Percentiles rank a stretch among this genome's conserved stretches.
phyloP scores from a whole-genome alignment of 176 grass and related monocot genomes.

The Ampelocalamus luodianensis region DNA sequence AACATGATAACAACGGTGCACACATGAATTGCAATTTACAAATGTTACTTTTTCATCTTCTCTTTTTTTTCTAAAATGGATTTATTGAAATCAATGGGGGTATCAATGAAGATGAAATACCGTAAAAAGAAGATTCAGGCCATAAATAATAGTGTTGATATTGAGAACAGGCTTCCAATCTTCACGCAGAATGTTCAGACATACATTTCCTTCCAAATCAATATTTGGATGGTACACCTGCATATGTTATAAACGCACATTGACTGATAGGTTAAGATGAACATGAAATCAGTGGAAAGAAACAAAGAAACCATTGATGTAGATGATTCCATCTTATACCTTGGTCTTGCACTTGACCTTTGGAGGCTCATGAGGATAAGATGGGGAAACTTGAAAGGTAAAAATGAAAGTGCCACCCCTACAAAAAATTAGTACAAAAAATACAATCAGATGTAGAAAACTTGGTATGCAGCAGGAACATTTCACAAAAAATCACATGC shows the following conservation, averaged over 20 bases:
- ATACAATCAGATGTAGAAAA: constrained; percentile 2
- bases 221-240: constrained; percentile 88
- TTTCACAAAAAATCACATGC: background rate
- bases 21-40: background rate
- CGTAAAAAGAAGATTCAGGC: constrained; percentile 60
- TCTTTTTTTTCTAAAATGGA: background rate
- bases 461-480: background rate
- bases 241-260: constrained; percentile 22
- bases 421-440: constrained; percentile 15
- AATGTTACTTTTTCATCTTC: constrained; percentile 5
- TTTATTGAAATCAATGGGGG: background rate
- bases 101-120: constrained; percentile 44
- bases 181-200: constrained; percentile 78
- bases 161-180: constrained; percentile 82
- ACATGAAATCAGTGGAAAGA: background rate
- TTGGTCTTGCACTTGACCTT: constrained; percentile 97
- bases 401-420: constrained; percentile 77
- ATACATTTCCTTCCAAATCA: constrained; percentile 82
- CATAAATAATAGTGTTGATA: constrained; percentile 74
- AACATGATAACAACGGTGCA: background rate
- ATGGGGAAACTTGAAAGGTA: constrained; percentile 82
- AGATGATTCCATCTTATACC: constrained; percentile 49
- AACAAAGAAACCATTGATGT: constrained; percentile 17
- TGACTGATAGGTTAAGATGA: constrained; percentile 11
- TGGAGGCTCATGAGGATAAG: constrained; percentile 91